Percentiles rank a stretch among this genome's conserved stretches.
phyloP scores from a whole-genome alignment of 1,284 basidiomycete genomes.

The Marasmius tenuissimus region DNA sequence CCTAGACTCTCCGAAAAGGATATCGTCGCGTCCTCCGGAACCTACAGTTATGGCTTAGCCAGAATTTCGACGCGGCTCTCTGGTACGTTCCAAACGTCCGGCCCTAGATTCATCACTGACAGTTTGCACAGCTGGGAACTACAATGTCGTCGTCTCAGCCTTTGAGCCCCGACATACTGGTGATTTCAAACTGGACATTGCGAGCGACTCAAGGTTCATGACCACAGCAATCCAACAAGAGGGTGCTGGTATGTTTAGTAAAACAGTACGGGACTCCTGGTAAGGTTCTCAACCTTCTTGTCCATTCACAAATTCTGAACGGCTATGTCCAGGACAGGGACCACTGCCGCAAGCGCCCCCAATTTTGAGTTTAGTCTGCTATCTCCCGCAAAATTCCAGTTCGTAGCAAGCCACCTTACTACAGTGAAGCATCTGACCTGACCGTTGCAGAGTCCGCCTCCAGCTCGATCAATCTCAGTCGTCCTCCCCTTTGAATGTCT shows the following conservation, averaged over 20 bases:
- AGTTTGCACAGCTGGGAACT: slow-evolving; percentile 64
- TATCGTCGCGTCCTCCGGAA: slow-evolving; percentile 70
- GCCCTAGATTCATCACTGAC: neutral
- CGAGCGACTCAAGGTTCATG: slow-evolving; percentile 63
- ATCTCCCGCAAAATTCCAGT: slow-evolving; percentile 61
- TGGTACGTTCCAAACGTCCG: slow-evolving; percentile 42
- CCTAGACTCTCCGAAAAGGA: slow-evolving; percentile 64
- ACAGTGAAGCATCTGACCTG: neutral
- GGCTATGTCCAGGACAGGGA: slow-evolving; percentile 41
- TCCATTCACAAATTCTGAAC: neutral
- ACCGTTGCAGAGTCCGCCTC: slow-evolving; percentile 56
- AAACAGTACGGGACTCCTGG: slow-evolving; percentile 70
- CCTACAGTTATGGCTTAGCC: slow-evolving; percentile 82
- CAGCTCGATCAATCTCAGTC: slow-evolving; percentile 52
- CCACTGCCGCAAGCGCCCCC: slow-evolving; percentile 65
- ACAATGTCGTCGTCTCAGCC: slow-evolving; percentile 80
- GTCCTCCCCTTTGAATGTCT: slow-evolving; percentile 55
- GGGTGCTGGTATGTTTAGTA: slow-evolving; percentile 88
- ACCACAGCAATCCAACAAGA: slow-evolving; percentile 83
- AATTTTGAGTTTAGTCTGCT: slow-evolving; percentile 64
- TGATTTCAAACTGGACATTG: slow-evolving; percentile 61
- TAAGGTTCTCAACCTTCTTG: slow-evolving; percentile 30
- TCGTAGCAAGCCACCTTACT: slow-evolving; percentile 21
- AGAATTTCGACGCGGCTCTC: slow-evolving; percentile 51
- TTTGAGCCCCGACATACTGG: slow-evolving; percentile 77